Evolutionary conservation across 257 asterid genomes (phyloP), one percentile per base, ranked within the genome.

Genomic region (Nicotiana noctiflora): DNA sequence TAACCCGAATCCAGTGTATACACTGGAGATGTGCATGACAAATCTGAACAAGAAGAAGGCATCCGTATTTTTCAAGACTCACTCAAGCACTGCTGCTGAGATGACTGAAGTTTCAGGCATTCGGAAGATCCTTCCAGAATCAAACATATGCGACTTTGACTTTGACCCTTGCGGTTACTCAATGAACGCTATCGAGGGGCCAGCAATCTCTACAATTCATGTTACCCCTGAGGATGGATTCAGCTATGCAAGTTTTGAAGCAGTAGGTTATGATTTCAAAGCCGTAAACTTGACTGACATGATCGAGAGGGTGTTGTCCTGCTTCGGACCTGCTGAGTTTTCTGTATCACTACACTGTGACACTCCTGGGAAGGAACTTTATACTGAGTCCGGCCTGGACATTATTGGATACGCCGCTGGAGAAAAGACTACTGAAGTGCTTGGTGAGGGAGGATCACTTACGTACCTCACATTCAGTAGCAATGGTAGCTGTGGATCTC

Each of bases 111-210:
- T 55, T 6, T 94, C 97, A 14, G 97, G 97, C 81, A 93, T 93
- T 51, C 76, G 91, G 81, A 84, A 88, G 29, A 93, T 92, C 75
- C 95, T 93, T 34, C 98, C 95, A 0, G 84, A 87, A 18, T 91
- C 97, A 0, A 84, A 87, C 18, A 93, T 92, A 29, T 92, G 96
- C 5, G 96, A 93, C 64, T 93, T 92, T 5, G 97, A 93, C 5
- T 93, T 93, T 2, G 96, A 93, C 2, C 98, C 97, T 0, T 93
- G 98, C 49, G 98, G 98, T 3, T 93, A 93, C 87, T 93, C 98
- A 7, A 93, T 93, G 97, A 93, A 93, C 44, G 88, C 96, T 0
- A 84, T 91, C 1, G 96, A 93, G 80, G 92, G 92, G 2, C 83
- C 80, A 0, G 93, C 96, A 9, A 76, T 93, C 17, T 92, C 97